Evolutionary conservation across 2,329 filamentous ascomycete species (phyloP).

Genomic region (Hymenoscyphus salicellus): DNA sequence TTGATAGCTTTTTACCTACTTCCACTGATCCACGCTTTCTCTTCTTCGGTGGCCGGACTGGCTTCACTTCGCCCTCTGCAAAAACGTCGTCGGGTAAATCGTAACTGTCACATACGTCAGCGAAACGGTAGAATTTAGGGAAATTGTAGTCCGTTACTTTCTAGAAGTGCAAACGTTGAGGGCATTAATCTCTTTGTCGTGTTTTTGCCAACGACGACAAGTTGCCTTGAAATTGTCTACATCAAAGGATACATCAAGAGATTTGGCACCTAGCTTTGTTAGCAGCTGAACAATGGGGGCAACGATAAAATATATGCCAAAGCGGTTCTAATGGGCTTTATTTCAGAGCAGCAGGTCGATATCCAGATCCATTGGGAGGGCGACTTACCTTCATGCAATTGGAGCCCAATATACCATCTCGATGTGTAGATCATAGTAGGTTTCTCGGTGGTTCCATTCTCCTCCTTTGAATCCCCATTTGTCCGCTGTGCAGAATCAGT

Average conservation of each 20-base stretch:
- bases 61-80: conserved; percentile 70
- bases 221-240: conserved; percentile 84
- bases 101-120: conserved; percentile 54
- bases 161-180: conserved; percentile 72
- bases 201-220: conserved; percentile 73
- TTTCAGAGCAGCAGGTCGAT: conserved; percentile 14
- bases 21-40: conserved; percentile 34
- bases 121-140: not conserved
- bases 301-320: not conserved
- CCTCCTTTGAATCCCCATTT: conserved; percentile 41
- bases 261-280: conserved; percentile 57
- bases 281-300: conserved; percentile 33
- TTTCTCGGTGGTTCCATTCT: conserved; percentile 39
- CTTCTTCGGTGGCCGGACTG: conserved; percentile 39
- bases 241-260: conserved; percentile 74
- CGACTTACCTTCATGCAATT: conserved; percentile 67
- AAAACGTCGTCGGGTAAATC: conserved; percentile 91
- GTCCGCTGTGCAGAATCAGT: conserved; percentile 41
- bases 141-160: conserved; percentile 59
- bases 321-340: conserved; percentile 9
- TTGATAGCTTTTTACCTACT: conserved; percentile 31
- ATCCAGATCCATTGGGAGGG: not conserved
- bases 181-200: conserved; percentile 70
- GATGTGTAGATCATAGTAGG: conserved; percentile 68
- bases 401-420: conserved; percentile 90